These are phyloP conservation scores for Picochlorum sp. DNA, from an alignment of 139 green algal genomes.

Conservation along the genomic window DNA sequence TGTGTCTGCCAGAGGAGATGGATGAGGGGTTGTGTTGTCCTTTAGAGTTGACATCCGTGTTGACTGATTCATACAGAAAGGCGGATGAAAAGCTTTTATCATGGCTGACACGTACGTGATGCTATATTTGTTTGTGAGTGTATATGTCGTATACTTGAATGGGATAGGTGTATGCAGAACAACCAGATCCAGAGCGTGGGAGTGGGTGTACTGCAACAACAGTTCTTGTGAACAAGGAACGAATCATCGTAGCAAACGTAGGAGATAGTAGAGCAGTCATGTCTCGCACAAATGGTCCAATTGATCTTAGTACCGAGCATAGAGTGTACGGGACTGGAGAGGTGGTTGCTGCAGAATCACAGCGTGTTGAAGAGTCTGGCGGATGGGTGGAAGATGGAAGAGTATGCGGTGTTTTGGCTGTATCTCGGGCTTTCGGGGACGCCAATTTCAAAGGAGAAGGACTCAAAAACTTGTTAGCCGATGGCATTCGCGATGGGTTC, in stretches of 20 bases:
- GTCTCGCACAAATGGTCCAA: slow-evolving; percentile 25
- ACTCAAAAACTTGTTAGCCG: slow-evolving; percentile 31
- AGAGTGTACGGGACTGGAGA: slow-evolving; percentile 36
- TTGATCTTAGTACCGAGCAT: slow-evolving; percentile 48
- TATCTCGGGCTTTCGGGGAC: slow-evolving; percentile 70
- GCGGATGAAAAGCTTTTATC: slow-evolving; percentile 39
- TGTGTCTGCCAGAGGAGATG: slow-evolving; percentile 8
- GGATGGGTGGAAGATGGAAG: slow-evolving; percentile 57
- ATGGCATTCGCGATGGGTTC: slow-evolving; percentile 30
- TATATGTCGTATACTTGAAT: too few relatives aligned
- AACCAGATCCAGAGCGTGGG: slow-evolving; percentile 12
- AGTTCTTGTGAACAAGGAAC: slow-evolving; percentile 18
- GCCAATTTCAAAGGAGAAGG: slow-evolving; percentile 53
- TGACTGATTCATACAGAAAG: slow-evolving; percentile 31
- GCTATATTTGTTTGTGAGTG: too few relatives aligned
- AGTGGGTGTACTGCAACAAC: slow-evolving; percentile 32
- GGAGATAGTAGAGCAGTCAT: slow-evolving; percentile 64
- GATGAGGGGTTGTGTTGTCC: slow-evolving; percentile 28
- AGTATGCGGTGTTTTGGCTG: slow-evolving; percentile 69
- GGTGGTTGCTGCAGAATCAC: slow-evolving; percentile 31
- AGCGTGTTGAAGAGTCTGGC: slow-evolving; percentile 34
- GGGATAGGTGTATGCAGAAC: slow-evolving; percentile 19
- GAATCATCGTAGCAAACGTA: slow-evolving; percentile 63
- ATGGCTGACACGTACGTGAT: slow-evolving; percentile 33
- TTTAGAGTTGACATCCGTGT: slow-evolving; percentile 11